A percentile compares a stretch with the other conserved stretches of the same genome.
Evolutionary conservation across 805 yeast genomes (phyloP).

Genomic region (Ogataea methylovora): DNA sequence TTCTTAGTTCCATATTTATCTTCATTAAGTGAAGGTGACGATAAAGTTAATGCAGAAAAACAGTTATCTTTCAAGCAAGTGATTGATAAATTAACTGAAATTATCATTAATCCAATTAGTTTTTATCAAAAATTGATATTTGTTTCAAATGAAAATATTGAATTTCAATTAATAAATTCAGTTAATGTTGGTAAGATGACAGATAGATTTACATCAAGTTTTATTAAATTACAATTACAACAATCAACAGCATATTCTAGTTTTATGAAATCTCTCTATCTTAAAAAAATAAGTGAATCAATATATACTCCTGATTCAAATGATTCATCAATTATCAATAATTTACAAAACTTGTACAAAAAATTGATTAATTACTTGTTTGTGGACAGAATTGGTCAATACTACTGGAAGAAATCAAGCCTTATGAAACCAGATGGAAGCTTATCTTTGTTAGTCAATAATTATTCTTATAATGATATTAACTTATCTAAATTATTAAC

Average conservation of each 20-base stretch:
- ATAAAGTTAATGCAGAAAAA: neutral
- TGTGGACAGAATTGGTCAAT: constrained; percentile 13
- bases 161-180: constrained; percentile 7
- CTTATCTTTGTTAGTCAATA: constrained; percentile 7
- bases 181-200: neutral
- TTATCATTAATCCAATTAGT: constrained; percentile 9
- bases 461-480: constrained; percentile 9
- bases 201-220: constrained; percentile 1
- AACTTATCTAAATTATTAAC: neutral
- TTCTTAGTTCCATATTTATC: constrained; percentile 11
- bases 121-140: constrained; percentile 6
- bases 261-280: constrained; percentile 16
- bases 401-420: constrained; percentile 10
- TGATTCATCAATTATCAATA: neutral
- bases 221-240: constrained; percentile 6
- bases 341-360: constrained; percentile 1
- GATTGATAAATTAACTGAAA: constrained; percentile 1
- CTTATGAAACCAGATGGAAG: too few relatives aligned
- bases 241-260: constrained; percentile 5
- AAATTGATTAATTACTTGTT: constrained; percentile 4
- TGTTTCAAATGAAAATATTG: constrained; percentile 8
- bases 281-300: constrained; percentile 11
- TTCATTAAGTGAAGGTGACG: constrained; percentile 4
- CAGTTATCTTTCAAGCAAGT: constrained; percentile 4
- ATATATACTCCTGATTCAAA: neutral